Conservation (phyloP, 345 rosid species). For the Eucalyptus sideroxylon region DNA sequence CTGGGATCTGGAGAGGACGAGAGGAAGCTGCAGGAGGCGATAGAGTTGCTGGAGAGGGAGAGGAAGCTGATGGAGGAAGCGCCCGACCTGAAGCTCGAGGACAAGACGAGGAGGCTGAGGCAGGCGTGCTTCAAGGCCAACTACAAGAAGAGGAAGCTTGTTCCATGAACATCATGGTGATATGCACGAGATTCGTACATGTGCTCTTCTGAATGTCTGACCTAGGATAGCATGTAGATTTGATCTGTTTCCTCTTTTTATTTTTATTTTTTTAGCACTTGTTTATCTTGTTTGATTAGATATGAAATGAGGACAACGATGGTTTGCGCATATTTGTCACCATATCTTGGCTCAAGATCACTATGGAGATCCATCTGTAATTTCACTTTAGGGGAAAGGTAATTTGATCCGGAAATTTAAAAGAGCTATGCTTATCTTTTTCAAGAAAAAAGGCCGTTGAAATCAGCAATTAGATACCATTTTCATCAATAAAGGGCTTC, state of each 20-base stretch:
- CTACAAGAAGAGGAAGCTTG: conserved; percentile 43
- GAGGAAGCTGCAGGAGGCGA: conserved; percentile 17
- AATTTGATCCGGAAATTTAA: not conserved
- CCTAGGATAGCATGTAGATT: not conserved
- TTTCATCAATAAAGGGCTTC: not conserved
- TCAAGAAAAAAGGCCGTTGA: not conserved
- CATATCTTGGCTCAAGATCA: not conserved
- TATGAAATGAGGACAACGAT: not conserved
- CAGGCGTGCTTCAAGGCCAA: conserved; percentile 83
- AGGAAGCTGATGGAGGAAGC: conserved; percentile 42
- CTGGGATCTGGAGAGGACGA: not conserved
- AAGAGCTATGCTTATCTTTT: not conserved
- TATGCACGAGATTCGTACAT: not conserved
- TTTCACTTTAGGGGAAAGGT: not conserved
- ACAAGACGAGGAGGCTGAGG: conserved; percentile 51
- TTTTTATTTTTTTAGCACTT: not conserved
- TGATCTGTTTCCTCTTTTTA: not conserved
- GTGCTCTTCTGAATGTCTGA: not conserved
- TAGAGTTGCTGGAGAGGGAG: conserved; percentile 53
- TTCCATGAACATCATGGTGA: not conserved
- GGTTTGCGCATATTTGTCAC: not conserved
- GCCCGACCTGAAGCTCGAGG: conserved; percentile 46
- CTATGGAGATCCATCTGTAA: not conserved
- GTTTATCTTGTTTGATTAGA: not conserved
- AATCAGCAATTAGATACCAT: not conserved